Evolutionary conservation across 2,329 filamentous ascomycete genomes (phyloP), one percentile per base, ranked within the genome.

Genomic region (Plenodomus tracheiphilus): DNA sequence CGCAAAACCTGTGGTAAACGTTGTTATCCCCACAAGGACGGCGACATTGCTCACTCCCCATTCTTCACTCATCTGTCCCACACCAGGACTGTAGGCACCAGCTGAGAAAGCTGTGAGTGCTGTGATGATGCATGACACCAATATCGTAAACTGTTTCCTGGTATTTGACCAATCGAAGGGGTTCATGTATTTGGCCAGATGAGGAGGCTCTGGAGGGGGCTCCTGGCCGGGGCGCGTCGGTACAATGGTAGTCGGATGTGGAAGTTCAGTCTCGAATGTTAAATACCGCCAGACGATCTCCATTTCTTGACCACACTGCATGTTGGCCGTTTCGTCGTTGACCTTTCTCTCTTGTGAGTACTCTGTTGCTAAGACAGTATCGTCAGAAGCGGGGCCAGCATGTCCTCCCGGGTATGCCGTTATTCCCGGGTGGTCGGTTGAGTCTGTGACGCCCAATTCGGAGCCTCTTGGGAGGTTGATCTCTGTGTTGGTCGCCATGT

Each of bases 51-150:
- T 86, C 0, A 89, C 78, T 3, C 81, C 70, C 74, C 89, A 89
- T 63, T 88, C 82, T 1, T 75, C 69, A 1, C 80, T 81, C 77
- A 96, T 85, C 44, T 88, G 81, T 4, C 71, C 70, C 0, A 85
- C 76, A 0, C 88, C 83, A 0, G 90, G 86, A 6, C 86, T 87
- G 70, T 94, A 94, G 2, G 89, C 82, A 2, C 91, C 91, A 0
- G 91, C 88, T 0, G 87, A 83, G 69, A 92, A 95, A 6, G 90
- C 91, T 0, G 91, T 89, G 42, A 92, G 74, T 17, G 84, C 80
- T 0, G 91, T 95, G 1, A 89, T 89, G 6, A 85, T 71, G 67
- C 88, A 95, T 8, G 88, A 89, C 11, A 96, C 78, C 63, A 80
- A 81, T 8, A 93, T 83, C 59, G 89, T 84, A 50, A 88, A 70